Base-by-base conservation (phyloP, 768 basidiomycete genomes). In the Mycena pura region DNA sequence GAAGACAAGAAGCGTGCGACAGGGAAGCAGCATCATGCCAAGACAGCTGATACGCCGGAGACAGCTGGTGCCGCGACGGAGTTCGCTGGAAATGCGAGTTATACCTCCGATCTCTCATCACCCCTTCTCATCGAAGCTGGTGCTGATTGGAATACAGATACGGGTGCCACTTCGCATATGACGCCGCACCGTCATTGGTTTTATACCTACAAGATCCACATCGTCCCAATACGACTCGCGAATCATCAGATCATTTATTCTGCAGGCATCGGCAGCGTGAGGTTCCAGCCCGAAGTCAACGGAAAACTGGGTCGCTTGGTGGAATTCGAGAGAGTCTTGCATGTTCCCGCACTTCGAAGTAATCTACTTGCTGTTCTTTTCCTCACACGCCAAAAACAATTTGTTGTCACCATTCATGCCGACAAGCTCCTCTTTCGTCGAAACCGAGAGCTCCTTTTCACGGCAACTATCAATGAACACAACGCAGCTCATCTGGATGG, bases 141-240 rank as follows among this genome's bases (percentile, higher is more conserved):
- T 34, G 47, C 47, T 48, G 48, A 65, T 54, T 74, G 71, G 70
- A 72, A 65, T 48, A 55, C 64, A 46, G 73, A 76, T 65, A 73
- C 70, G 64, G 74, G 72, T 31, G 72, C 73, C 60, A 71, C 74
- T 57, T 63, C 67, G 53, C 69, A 74, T 67, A 76, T 75, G 74
- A 72, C 71, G 5, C 70, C 74, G 11, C 71, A 75, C 57, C 60
- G 66, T 5, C 45, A 70, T 34, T 74, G 70, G 72, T 68, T 75
- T 55, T 45, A 36, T 15, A 56, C 53, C 25, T 67, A 66, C 49
- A 65, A 44, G 24, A 59, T 68, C 8, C 51, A 59, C 54, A 25
- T 36, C 24, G 60, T 72, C 6, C 62, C 69, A n/a, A 66, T 76
- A 27, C 57, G 63, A n/a, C 67, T 74, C 8, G 70, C 72, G 10